Conservation (phyloP, 306 rosid genomes). For the Vicia villosa region DNA sequence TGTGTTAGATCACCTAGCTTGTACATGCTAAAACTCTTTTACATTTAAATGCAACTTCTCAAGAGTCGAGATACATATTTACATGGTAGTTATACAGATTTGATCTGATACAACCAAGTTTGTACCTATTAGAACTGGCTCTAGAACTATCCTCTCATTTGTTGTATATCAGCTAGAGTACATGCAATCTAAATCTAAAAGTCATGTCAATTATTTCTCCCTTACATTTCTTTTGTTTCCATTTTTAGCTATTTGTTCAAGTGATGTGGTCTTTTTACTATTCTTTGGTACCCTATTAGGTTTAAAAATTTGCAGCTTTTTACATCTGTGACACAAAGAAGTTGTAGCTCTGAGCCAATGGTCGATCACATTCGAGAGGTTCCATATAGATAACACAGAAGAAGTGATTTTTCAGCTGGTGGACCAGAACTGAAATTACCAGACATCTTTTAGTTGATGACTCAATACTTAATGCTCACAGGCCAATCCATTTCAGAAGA, state of each 20-base stretch:
- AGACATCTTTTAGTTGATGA: neutral
- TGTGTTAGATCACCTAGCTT: no score
- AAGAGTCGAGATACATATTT: slow-evolving; percentile 4
- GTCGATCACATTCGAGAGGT: neutral
- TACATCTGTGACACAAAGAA: neutral
- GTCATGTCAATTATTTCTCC: neutral
- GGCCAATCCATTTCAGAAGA: neutral
- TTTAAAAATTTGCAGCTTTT: neutral
- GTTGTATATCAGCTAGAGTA: slow-evolving; percentile 28
- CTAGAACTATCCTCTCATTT: neutral
- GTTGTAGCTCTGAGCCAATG: neutral
- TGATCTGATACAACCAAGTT: slow-evolving; percentile 26
- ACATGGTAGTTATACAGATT: slow-evolving; percentile 1
- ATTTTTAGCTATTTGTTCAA: neutral
- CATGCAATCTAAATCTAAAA: neutral
- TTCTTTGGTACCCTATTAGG: neutral
- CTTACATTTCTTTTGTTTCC: neutral
- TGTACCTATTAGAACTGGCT: slow-evolving; percentile 21
- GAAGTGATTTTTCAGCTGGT: no score
- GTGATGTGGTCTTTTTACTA: neutral
- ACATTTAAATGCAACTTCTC: slow-evolving; percentile 21
- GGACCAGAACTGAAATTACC: no score
- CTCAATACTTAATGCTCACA: neutral
- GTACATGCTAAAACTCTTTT: slow-evolving; percentile 17
- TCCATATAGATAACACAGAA: no score